Evolutionary conservation across 2,329 filamentous ascomycete genomes (phyloP).

Genomic region (Arthrobotrys musiformis): DNA sequence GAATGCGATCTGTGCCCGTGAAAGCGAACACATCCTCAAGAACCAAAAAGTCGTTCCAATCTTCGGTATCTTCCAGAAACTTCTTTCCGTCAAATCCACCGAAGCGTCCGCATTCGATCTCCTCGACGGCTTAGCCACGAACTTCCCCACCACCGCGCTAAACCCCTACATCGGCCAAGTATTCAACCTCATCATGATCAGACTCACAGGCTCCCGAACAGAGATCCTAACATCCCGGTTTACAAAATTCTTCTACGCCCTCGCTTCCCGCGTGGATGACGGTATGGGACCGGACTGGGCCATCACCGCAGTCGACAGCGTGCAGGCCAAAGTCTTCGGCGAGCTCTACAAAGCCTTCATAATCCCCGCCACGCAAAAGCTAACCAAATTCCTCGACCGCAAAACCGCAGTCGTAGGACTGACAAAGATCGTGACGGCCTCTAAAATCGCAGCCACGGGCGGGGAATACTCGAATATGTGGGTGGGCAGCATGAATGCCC

Average conservation of each 20-base stretch:
- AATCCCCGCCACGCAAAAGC: conserved; percentile 86
- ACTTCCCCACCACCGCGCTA: conserved; percentile 76
- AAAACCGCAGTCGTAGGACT: conserved; percentile 94
- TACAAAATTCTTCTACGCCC: conserved; percentile 91
- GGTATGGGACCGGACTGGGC: conserved; percentile 95
- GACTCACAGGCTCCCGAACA: conserved; percentile 76
- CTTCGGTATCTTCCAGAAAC: conserved; percentile 94
- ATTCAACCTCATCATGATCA: conserved; percentile 81
- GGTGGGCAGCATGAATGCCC: conserved; percentile 86
- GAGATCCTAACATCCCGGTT: conserved; percentile 89
- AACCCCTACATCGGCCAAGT: conserved; percentile 83
- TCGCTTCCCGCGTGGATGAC: conserved; percentile 80
- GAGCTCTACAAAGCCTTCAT: conserved; percentile 88
- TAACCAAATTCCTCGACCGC: conserved; percentile 86
- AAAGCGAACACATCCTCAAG: conserved; percentile 77
- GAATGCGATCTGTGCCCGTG: conserved; percentile 82
- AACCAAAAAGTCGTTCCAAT: conserved; percentile 83
- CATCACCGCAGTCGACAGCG: conserved; percentile 80
- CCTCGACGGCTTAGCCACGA: conserved; percentile 79
- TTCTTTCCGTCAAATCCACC: conserved; percentile 82
- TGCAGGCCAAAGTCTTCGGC: conserved; percentile 82
- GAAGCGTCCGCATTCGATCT: conserved; percentile 90
- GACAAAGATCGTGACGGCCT: conserved; percentile 90
- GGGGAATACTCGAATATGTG: conserved; percentile 87
- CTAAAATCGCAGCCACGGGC: conserved; percentile 74